These are phyloP conservation scores for Leishmania braziliensis DNA, from an alignment of 208 protist species.

Conservation along the genomic window DNA sequence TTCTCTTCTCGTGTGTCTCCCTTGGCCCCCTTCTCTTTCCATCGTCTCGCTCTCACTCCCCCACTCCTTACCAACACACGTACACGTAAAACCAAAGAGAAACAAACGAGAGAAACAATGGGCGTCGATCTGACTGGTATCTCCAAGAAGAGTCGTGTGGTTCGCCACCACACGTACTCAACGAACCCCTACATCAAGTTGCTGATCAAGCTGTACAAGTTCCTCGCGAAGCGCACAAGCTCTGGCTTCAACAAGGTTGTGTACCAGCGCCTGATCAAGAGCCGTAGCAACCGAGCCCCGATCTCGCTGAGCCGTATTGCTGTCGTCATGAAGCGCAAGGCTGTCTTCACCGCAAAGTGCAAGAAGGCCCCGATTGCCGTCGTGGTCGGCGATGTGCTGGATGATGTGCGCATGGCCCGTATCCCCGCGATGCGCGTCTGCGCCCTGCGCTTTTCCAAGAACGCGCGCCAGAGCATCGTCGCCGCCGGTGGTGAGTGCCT, in stretches of 20 bases:
- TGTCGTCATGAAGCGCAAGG: slow-evolving; percentile 93
- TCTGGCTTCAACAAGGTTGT: slow-evolving; percentile 99
- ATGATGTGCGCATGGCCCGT: slow-evolving; percentile 98
- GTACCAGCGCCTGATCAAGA: slow-evolving; percentile 96
- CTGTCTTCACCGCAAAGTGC: slow-evolving; percentile 72
- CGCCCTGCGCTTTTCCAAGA: slow-evolving; percentile 99
- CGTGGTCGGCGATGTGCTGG: slow-evolving; percentile 98
- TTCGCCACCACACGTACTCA: slow-evolving; percentile 94
- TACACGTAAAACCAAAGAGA: background rate
- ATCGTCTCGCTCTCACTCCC: background rate
- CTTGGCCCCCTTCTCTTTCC: background rate
- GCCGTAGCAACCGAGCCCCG: slow-evolving; percentile 95
- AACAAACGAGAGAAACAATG: slow-evolving; percentile 47
- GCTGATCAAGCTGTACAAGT: slow-evolving; percentile 99
- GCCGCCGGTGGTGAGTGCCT: slow-evolving; percentile 98
- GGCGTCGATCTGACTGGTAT: slow-evolving; percentile 92
- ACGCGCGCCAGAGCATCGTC: slow-evolving; percentile 97
- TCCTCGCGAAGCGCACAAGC: slow-evolving; percentile 98
- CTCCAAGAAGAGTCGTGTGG: slow-evolving; percentile 89
- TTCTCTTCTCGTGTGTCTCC: background rate
- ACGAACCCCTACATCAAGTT: slow-evolving; percentile 98
- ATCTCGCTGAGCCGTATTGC: slow-evolving; percentile 97
- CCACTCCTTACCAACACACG: background rate
- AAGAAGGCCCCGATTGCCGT: slow-evolving; percentile 96
- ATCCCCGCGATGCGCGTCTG: slow-evolving; percentile 96